Base-by-base conservation (phyloP, 176 grass and related monocot species). In the Carex myosuroides region DNA sequence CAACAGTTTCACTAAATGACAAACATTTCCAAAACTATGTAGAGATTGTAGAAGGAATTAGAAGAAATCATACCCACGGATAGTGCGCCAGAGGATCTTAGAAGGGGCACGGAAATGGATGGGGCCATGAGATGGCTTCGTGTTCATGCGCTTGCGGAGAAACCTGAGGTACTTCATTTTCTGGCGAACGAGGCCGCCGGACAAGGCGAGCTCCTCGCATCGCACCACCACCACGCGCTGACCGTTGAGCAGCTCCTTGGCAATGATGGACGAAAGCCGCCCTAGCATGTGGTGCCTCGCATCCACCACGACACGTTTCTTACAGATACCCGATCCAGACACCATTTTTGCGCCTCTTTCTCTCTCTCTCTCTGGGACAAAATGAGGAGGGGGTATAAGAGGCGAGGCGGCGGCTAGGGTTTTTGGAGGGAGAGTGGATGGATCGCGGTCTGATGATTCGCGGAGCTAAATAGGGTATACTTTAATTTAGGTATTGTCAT, bases 61-160 rank as follows among this genome's bases (percentile, higher is more conserved):
- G n/a, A 16, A 72, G 29, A 67, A 60, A 26, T 20, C 11, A 62
- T 85, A 89, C 87, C 87, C 87, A 54, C 87, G 83, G 55, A 89
- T 81, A 6, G 87, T 89, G 87, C 87, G 87, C 87, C 87, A 89
- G 83, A 89, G 76, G 65, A 89, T 89, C 87, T 89, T 89, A 53
- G 87, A 56, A 29, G 87, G 87, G 21, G 87, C 82, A 2, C 87
- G 87, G 83, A 85, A 89, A 65, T 89, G 87, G 24, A 89, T 89
- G 64, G 87, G 87, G 2, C 87, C 87, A 22, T 89, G 87, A 53
- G 83, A 85, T 0, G 87, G 87, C 57, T 89, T 89, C 14, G 87
- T 89, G 77, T 89, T 89, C 87, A 89, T 89, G 26, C 87, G 82
- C 83, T 89, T 89, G 83, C 87, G 87, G 17, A 89, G 66, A 55